Evolutionary conservation across 2,329 filamentous ascomycete genomes (phyloP), one percentile per base, ranked within the genome.

Genomic region (Alternaria ventricosa): DNA sequence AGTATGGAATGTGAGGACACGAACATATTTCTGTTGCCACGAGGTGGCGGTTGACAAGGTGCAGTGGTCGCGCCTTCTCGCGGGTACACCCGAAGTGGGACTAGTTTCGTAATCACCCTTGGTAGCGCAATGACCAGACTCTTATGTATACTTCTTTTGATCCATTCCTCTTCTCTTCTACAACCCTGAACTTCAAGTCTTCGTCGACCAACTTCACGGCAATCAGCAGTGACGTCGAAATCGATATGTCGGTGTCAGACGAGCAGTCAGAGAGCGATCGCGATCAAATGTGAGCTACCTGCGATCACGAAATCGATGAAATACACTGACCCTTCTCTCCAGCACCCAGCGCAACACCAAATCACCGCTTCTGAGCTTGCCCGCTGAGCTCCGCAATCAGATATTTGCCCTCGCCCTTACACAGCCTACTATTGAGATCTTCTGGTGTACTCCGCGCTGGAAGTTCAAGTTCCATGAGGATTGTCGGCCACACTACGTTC

Each of bases 151-250:
- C 30, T 33, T 33, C 6, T 15, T 1, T 33, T 4, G 0, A 0
- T 15, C 33, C 3, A 5, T n/a, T 4, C 33, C 9, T 4, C 0
- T 36, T 3, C 33, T 36, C 15, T n/a, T n/a, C 33, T 1, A n/a
- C 13, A 33, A 15, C 30, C 2, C 13, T 15, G 3, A 15, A 8
- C 2, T 4, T 7, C 12, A 33, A 2, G 30, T 33, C 30, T 15
- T 1, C 30, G 0, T 33, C 13, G 4, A 15, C 13, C 30, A 36
- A 9, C 13, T n/a, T 36, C 15, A n/a, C 15, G 15, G 13, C 30
- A 3, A 15, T 33, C 6, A 33, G 3, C 6, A 15, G 1, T 1
- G 12, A 33, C 6, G 6, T 33, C 0, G 3, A 8, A 7, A 8
- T 0, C 30, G 3, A 36, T n/a, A 36, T 36, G 33, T 36, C 4